These are phyloP conservation scores for Corchorus olitorius DNA, from an alignment of 345 rosid genomes.

Conservation along the genomic window DNA sequence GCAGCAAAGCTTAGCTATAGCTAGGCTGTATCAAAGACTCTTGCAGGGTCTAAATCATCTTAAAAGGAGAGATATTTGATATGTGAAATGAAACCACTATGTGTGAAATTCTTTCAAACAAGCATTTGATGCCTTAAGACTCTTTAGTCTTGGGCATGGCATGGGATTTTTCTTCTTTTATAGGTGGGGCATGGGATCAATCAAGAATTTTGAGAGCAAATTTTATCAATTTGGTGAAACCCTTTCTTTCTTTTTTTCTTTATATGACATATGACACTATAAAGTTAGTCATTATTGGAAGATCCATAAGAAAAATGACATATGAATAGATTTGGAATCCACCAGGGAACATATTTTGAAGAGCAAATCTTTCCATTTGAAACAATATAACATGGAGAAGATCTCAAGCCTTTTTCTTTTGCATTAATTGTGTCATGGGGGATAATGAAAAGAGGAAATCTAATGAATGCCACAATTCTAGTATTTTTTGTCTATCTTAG, in stretches of 20 bases:
- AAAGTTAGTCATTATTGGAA: background rate
- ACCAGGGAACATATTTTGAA: background rate
- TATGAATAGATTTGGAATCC: background rate
- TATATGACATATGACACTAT: background rate
- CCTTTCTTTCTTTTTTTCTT: background rate
- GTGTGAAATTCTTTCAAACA: slow-evolving; percentile 2
- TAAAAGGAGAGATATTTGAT: background rate
- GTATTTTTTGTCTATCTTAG: background rate
- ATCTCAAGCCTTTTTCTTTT: background rate
- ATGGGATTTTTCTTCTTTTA: background rate
- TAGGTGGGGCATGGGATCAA: background rate
- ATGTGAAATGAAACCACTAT: background rate
- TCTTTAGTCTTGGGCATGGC: background rate
- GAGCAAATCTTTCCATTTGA: background rate
- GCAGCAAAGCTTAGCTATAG: background rate
- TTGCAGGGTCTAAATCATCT: background rate
- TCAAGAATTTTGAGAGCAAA: background rate
- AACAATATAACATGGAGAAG: background rate
- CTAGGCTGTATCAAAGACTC: slow-evolving; percentile 12
- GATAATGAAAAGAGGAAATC: background rate
- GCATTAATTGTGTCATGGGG: background rate
- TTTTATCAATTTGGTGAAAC: background rate
- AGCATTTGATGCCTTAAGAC: slow-evolving; percentile 6
- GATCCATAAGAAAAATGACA: background rate
- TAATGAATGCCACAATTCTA: background rate